Conservation (phyloP, 139 green algal genomes). For the Coelastrella sp. region DNA sequence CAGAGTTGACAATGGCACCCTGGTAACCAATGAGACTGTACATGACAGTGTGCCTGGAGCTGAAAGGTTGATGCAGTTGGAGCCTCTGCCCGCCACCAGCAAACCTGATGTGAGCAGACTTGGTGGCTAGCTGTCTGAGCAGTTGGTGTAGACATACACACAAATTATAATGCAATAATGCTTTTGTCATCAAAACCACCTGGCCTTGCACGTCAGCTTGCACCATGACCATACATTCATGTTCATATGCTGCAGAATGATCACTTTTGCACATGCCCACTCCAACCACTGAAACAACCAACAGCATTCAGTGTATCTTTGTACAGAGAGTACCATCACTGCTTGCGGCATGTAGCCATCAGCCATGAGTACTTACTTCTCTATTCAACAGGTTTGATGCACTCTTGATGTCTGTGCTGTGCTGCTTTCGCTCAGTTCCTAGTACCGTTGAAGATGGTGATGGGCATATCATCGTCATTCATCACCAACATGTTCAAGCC, state of each 20-base stretch:
- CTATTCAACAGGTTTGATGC: not conserved
- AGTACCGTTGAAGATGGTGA: slow-evolving; percentile 32
- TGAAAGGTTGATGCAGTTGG: not conserved
- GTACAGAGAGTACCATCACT: not conserved
- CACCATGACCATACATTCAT: no score
- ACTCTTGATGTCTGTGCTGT: not conserved
- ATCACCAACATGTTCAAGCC: slow-evolving; percentile 45
- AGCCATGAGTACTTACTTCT: not conserved
- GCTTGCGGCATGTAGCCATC: no score
- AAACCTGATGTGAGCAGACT: not conserved
- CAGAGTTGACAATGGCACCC: not conserved
- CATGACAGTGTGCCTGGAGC: not conserved
- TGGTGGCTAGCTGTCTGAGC: not conserved
- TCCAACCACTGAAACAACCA: not conserved
- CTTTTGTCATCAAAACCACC: not conserved
- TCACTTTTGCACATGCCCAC: no score
- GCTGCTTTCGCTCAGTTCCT: not conserved
- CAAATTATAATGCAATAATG: not conserved
- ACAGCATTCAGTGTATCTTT: not conserved
- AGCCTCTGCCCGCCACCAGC: not conserved
- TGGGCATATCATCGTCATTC: slow-evolving; percentile 52
- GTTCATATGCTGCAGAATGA: no score
- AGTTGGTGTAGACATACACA: not conserved
- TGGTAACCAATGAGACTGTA: slow-evolving; percentile 1
- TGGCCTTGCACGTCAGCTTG: no score